Base-by-base conservation (phyloP, 176 grass and related monocot species). In the Elaeis guineensis region DNA sequence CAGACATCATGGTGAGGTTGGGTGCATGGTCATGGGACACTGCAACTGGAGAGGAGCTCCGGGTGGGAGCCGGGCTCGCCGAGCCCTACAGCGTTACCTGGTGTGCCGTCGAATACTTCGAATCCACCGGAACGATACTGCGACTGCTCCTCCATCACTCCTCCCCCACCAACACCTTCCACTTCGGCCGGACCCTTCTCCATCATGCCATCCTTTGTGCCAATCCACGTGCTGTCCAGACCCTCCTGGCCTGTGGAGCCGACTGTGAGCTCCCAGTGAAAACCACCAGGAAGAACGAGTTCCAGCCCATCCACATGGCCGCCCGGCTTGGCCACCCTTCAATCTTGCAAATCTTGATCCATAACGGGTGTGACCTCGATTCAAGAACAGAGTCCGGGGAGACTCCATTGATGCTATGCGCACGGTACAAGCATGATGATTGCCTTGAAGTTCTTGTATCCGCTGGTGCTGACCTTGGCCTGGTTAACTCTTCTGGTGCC, bases 11-110 rank as follows among this genome's bases (percentile, higher is more conserved):
- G 74, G 88, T 86, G 49, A 72, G 93, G 51, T 65, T 98, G 0
- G 93, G 93, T 0, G 93, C 93, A 0, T 98, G 93, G 93, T 92
- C 93, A 11, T 98, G 93, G 93, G 93, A 98, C 78, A 60, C 66
- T 19, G 57, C 67, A 26, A 98, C 87, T 20, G 93, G 81, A 20
- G 93, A 98, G 59, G 93, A 98, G 64, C 64, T 98, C 29, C 93
- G 93, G 24, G 93, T 92, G 3, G 93, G 93, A 30, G 93, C 93
- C 1, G 93, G 93, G 2, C 93, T 98, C 3, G 81, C 87, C 0
- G 93, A 98, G 51, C 76, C 93, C 6, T 98, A 92, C 53, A 76
- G 82, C 24, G 77, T 75, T 1, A 66, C 80, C 19, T 98, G 93
- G 93, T 98, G 93, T 66, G 93, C 88, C 6, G 88, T 98, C 30